Evolutionary conservation across 2,329 filamentous ascomycete genomes (phyloP).

Genomic region (Lithohypha guttulata): DNA sequence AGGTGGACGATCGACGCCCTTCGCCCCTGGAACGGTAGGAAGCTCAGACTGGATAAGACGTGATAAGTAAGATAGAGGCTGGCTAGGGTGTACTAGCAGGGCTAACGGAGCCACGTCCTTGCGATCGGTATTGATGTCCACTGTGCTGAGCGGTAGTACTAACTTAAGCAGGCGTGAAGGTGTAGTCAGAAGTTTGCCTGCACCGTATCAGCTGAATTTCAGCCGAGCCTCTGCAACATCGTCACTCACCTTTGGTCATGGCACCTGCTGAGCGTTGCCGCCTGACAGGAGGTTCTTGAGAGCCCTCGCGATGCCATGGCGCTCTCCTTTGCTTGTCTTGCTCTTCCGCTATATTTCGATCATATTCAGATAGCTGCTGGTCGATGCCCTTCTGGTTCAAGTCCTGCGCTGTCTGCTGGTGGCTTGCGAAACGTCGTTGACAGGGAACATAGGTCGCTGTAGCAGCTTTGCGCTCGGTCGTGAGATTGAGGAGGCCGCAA

Average conservation of each 20-base stretch:
- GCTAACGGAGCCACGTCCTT: constrained; percentile 75
- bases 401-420: constrained; percentile 13
- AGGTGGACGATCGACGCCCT: constrained; percentile 59
- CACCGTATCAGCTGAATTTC: background rate
- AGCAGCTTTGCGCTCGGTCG: background rate
- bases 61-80: constrained; percentile 83
- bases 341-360: constrained; percentile 27
- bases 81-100: constrained; percentile 76
- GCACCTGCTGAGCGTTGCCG: constrained; percentile 41
- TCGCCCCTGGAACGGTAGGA: constrained; percentile 51
- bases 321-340: constrained; percentile 44
- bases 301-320: constrained; percentile 57
- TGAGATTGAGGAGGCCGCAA: no score
- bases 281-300: constrained; percentile 47
- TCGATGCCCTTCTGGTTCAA: constrained; percentile 22
- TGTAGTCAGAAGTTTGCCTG: constrained; percentile 69
- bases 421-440: constrained; percentile 4
- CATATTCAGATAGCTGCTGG: constrained; percentile 17
- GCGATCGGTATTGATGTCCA: constrained; percentile 47
- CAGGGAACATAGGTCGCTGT: background rate
- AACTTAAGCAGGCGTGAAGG: constrained; percentile 71
- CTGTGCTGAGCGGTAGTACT: constrained; percentile 60
- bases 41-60: constrained; percentile 81
- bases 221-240: no score
- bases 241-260: constrained; percentile 51